Evolutionary conservation across 2,329 filamentous ascomycete genomes (phyloP), one percentile per base, ranked within the genome.

Genomic region (Drechslerella stenobrocha): DNA sequence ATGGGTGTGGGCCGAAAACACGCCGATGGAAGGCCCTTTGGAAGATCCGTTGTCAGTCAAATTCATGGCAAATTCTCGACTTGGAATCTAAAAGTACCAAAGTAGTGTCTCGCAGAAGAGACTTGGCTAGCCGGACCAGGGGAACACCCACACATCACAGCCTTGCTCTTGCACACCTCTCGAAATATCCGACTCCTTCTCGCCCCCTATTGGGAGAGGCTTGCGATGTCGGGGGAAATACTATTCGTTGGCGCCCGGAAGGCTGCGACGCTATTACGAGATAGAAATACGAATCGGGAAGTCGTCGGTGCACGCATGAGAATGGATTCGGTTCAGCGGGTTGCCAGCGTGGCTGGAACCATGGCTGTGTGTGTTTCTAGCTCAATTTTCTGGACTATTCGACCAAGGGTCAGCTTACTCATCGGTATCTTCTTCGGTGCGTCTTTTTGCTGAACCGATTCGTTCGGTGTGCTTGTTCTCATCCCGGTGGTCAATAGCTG

Each of bases 231-330:
- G 7, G 9, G 9, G 37, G 13, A 13, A 18, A 18, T 42, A 20
- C 37, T 42, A 42, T 42, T 42, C 37, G 22, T 45, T 60, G 47
- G 26, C 15, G 44, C n/a, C 32, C 42, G 55, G 50, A 67, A 42
- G 55, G 37, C 37, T 42, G 37, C 50, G 63, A 67, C 53, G 53
- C 63, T 47, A 67, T 67, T 67, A 67, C 63, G 63, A 67, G 63
- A 67, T 42, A 47, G 45, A 60, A 67, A 67, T 56, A 51, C 63
- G 55, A 23, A 67, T 67, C 18, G 26, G 63, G 63, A 67, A 67
- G 63, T 28, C 47, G 59, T 60, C 63, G 51, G 47, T 56, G 55
- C 53, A 48, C 37, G 32, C 34, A 32, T 50, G 37, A 42, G 37
- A 42, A 42, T 53, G 42, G 48, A 50, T 47, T 20, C 24, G 11